phyloP scores from a whole-genome alignment of 305 asterid species.

The Plantago coronopus region DNA sequence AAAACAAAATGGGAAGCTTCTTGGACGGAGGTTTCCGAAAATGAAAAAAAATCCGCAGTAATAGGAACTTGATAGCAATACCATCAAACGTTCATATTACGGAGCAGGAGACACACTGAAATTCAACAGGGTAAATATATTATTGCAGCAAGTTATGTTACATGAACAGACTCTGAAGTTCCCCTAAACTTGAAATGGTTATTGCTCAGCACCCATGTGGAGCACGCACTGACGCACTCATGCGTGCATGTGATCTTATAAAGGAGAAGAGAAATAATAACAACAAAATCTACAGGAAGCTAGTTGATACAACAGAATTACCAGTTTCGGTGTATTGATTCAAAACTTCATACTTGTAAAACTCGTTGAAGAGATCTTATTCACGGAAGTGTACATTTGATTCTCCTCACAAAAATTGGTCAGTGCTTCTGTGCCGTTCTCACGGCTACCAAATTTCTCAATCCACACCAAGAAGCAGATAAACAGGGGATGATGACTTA shows the following conservation, averaged over 20 bases:
- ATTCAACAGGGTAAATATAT: not conserved
- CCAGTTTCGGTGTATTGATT: not conserved
- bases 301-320: not conserved
- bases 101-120: not conserved
- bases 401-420: conserved; percentile 1
- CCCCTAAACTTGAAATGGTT: not conserved
- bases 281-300: not conserved
- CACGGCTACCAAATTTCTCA: not conserved
- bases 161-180: not conserved
- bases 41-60: too few species aligned
- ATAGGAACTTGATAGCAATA: too few species aligned
- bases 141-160: not conserved
- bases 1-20: too few species aligned
- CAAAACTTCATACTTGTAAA: not conserved
- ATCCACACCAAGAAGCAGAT: conserved; percentile 8
- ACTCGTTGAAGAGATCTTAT: not conserved
- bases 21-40: too few species aligned
- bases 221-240: not conserved
- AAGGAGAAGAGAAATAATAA: not conserved
- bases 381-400: not conserved
- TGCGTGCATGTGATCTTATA: not conserved
- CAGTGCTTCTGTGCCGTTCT: not conserved
- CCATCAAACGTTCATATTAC: not conserved
- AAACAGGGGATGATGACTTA: conserved; percentile 19
- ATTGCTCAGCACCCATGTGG: not conserved